Base-by-base conservation (phyloP, 257 asterid species). In the Ilex aquifolium region DNA sequence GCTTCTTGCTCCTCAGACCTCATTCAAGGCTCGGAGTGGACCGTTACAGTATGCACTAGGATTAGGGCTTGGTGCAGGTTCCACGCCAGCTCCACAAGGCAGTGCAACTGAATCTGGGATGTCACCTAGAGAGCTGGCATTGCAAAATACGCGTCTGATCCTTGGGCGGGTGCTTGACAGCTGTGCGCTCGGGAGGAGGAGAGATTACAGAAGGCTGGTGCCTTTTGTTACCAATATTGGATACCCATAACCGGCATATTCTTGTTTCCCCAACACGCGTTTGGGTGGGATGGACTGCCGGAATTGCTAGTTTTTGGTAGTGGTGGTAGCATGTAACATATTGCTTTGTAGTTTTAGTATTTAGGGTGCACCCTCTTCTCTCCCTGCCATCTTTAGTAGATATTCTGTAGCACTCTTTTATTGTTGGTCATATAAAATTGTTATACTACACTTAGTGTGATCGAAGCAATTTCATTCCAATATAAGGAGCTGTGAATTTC, bases 1-100 rank as follows among this genome's bases (percentile, higher is more conserved):
- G 84, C 32, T 79, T 62, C 85, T 87, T 48, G 96, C 82, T 6
- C 89, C 96, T 57, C 97, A 90, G 65, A 79, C 94, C 56, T 93
- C 99, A 39, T 87, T 87, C 49, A 93, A 90, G 76, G 95, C 99
- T 44, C 90, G 97, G 30, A 93, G 99, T 42, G 99, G 99, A 29
- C 97, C 99, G 0, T 66, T 87, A 71, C 99, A 88, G 83, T 93
- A 84, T 67, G 82, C 87, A 7, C 72, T 87, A 30, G 94, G 84
- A 11, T 61, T 67, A 16, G 95, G 88, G 7, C 76, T 64, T 32
- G 91, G 93, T 44, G 44, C 72, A 2, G 83, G 90, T 36, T 78
- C 76, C 27, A 60, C 71, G 0, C 58, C 73, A 8, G 63, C 65
- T 7, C 69, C 79, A 66, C 93, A 72, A 52, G 72, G 65, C 40